Percentiles rank a stretch among this genome's conserved stretches.
These are phyloP conservation scores for Leptomonas pyrrhocoris DNA, from an alignment of 208 protist species.

Conservation along the genomic window DNA sequence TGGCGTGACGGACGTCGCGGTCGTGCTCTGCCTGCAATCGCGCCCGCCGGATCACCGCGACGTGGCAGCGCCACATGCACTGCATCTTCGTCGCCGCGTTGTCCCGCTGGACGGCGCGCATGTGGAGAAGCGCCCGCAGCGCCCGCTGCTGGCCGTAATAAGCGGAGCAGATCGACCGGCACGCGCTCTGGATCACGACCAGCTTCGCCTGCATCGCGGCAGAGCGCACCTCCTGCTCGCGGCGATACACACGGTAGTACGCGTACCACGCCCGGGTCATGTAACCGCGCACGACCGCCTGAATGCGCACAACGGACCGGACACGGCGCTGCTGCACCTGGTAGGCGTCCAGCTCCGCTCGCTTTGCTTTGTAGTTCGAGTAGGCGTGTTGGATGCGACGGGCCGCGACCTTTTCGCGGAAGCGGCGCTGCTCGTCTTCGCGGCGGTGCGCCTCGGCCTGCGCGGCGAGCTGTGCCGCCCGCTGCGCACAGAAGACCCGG, in stretches of 20 bases:
- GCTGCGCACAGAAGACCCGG: conserved; percentile 55
- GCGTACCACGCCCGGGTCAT: conserved; percentile 84
- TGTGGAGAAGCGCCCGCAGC: conserved; percentile 28
- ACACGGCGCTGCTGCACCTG: conserved; percentile 47
- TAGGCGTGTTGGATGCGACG: conserved; percentile 69
- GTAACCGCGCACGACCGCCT: conserved; percentile 78
- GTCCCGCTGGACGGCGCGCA: conserved; percentile 36
- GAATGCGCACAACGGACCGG: conserved; percentile 72
- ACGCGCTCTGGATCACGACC: conserved; percentile 65
- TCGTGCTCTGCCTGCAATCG: conserved; percentile 70
- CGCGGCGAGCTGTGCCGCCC: conserved; percentile 41
- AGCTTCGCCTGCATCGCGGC: conserved; percentile 66
- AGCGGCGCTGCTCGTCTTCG: conserved; percentile 59
- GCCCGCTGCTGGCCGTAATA: conserved; percentile 37
- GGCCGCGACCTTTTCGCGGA: conserved; percentile 64
- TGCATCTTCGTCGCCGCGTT: conserved; percentile 66
- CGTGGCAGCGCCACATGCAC: conserved; percentile 73
- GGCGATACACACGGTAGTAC: conserved; percentile 80
- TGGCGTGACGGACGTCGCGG: conserved; percentile 46
- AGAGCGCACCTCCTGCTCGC: conserved; percentile 70
- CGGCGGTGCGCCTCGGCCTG: conserved; percentile 64
- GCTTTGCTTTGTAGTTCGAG: conserved; percentile 52
- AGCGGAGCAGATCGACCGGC: conserved; percentile 43
- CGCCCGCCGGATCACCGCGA: conserved; percentile 56
- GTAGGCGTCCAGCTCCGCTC: conserved; percentile 38